Conservation (phyloP, 805 yeast genomes). For the Blastobotrys muscicola region DNA sequence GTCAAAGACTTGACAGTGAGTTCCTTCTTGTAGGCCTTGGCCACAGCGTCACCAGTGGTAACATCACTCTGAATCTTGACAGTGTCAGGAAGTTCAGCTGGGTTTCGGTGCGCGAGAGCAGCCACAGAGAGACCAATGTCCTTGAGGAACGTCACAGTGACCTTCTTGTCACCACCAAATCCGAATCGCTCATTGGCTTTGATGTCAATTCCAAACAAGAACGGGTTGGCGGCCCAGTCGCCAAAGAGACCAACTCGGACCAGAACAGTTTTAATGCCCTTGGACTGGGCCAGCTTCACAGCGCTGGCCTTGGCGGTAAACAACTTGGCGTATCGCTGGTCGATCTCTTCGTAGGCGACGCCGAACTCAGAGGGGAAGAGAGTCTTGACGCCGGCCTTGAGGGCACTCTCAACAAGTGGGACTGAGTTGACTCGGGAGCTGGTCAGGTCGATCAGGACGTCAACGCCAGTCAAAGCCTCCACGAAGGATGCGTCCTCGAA, state of each 20-base stretch:
- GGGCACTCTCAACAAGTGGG: too few relatives aligned
- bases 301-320: background rate
- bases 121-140: slow-evolving; percentile 23
- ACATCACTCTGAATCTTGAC: slow-evolving; percentile 14
- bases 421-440: too few relatives aligned
- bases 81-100: slow-evolving; percentile 16
- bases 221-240: slow-evolving; percentile 7
- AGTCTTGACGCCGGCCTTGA: too few relatives aligned
- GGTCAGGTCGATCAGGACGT: too few relatives aligned
- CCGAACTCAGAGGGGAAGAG: background rate
- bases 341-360: too few relatives aligned
- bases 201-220: background rate
- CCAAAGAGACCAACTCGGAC: slow-evolving; percentile 17
- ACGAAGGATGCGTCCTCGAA: too few relatives aligned
- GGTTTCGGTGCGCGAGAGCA: slow-evolving; percentile 13
- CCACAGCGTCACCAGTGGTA: slow-evolving; percentile 11
- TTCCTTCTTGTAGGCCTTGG: slow-evolving; percentile 14
- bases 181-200: slow-evolving; percentile 8
- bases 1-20: slow-evolving; percentile 10
- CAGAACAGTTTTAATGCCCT: slow-evolving; percentile 21
- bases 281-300: slow-evolving; percentile 10
- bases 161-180: slow-evolving; percentile 4
- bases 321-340: too few relatives aligned
- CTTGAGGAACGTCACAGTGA: slow-evolving; percentile 14
- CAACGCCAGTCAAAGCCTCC: too few relatives aligned